These are phyloP conservation scores for Verruconis gallopava DNA, from an alignment of 2,329 filamentous ascomycete species.

Conservation along the genomic window DNA sequence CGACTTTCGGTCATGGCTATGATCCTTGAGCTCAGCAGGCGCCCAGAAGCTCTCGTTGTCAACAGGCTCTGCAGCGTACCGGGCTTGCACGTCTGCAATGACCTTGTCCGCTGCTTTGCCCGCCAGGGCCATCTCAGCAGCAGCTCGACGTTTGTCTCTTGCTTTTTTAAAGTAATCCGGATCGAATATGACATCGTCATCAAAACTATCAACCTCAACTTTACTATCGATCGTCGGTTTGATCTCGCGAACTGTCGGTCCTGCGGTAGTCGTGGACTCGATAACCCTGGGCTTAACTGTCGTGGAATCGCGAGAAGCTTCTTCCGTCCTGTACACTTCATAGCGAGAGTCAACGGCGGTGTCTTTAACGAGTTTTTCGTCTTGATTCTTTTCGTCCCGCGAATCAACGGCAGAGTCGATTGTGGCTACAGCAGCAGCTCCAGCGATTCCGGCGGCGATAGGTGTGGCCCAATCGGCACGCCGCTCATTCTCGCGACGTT, in stretches of 20 bases:
- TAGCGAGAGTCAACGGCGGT: neutral
- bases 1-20: conserved; percentile 19
- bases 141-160: conserved; percentile 5
- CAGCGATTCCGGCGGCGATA: conserved; percentile 22
- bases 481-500: conserved; percentile 21
- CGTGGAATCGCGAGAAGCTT: neutral
- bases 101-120: conserved; percentile 26
- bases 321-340: neutral
- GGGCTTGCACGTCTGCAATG: conserved; percentile 29
- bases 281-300: neutral
- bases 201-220: conserved; percentile 24
- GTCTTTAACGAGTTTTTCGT: conserved; percentile 5
- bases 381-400: conserved; percentile 4
- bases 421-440: conserved; percentile 21
- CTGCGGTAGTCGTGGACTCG: neutral
- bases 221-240: conserved; percentile 13
- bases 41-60: conserved; percentile 29
- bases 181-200: conserved; percentile 34
- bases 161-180: conserved; percentile 30
- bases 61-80: conserved; percentile 24
- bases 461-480: conserved; percentile 23
- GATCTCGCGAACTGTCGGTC: conserved; percentile 16
- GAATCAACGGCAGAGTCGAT: conserved; percentile 13
- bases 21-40: conserved; percentile 29
- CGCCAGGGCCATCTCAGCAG: conserved; percentile 5